Percentiles rank a stretch among this genome's conserved stretches.
Evolutionary conservation across 73 alveolate genomes (phyloP).

Genomic region (Paraurostyla sp.): DNA sequence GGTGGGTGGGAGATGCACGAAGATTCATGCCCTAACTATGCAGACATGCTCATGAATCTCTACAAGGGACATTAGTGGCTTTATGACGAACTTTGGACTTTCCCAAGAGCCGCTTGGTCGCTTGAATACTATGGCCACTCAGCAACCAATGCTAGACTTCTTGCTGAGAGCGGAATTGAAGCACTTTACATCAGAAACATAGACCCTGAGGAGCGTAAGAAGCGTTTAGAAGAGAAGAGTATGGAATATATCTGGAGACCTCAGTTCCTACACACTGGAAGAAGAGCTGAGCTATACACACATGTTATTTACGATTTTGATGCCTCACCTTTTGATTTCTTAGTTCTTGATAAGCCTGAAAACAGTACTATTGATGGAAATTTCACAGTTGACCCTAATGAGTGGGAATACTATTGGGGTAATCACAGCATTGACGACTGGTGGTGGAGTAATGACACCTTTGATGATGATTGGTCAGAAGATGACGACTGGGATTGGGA

Average conservation of each 20-base stretch:
- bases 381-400: background rate
- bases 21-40: slow-evolving; percentile 83
- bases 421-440: slow-evolving; percentile 16
- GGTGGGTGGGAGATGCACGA: slow-evolving; percentile 96
- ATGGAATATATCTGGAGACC: slow-evolving; percentile 95
- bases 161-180: slow-evolving; percentile 94
- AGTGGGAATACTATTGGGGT: slow-evolving; percentile 9
- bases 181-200: slow-evolving; percentile 94
- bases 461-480: background rate
- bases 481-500: background rate
- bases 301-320: slow-evolving; percentile 59
- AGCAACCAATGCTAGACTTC: slow-evolving; percentile 89
- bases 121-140: slow-evolving; percentile 91
- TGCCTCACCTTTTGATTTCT: slow-evolving; percentile 16
- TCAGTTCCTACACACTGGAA: slow-evolving; percentile 30
- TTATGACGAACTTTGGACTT: slow-evolving; percentile 77
- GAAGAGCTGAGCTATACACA: slow-evolving; percentile 46
- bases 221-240: slow-evolving; percentile 75
- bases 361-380: background rate
- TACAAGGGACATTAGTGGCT: slow-evolving; percentile 85
- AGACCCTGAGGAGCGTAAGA: slow-evolving; percentile 89
- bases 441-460: slow-evolving; percentile 13
- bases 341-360: background rate
- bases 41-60: slow-evolving; percentile 77
- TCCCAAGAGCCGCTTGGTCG: slow-evolving; percentile 89